Evolutionary conservation across 306 rosid species (phyloP), one percentile per base, ranked within the genome.

Genomic region (Prunus mira): DNA sequence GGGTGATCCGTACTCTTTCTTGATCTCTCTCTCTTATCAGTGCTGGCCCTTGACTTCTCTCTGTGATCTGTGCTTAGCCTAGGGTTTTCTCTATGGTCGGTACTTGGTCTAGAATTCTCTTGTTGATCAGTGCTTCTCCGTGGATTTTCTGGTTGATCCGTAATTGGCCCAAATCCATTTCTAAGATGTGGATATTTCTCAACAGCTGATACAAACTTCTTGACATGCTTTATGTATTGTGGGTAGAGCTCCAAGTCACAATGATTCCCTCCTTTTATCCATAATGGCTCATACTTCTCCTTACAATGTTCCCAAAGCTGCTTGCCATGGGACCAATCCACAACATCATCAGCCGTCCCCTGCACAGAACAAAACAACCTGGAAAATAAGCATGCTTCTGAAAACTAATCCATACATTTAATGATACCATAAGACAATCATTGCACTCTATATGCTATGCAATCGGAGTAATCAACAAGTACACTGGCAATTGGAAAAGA

Each of bases 241-340:
- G 98, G 98, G 84, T 68, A 92, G 43, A 86, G 91, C 77, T 95
- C 98, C 76, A 95, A 86, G 86, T 90, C 91, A 79, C 98, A 92
- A 78, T 95, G 98, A 73, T 89, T 89, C 81, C 98, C 98, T 78
- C 96, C 98, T 78, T 86, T 89, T 67, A 95, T 83, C 98, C 98
- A 95, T n/a, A 95, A 74, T 6, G 98, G 98, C 72, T 95, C 98
- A 41, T 95, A 92, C 82, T 95, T 95, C 79, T 92, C 93, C 82
- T 86, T 95, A 85, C 98, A 95, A 18, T 67, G 86, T 64, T 95
- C 96, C 98, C 97, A 92, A 65, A 95, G 98, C 78, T 89, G 92
- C 86, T 90, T 95, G 69, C 97, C 98, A 62, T 95, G 98, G 55
- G 98, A 95, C 89, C 93, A 95, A 79, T 88, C 92, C 24, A 95